Percentiles rank a stretch among this genome's conserved stretches.
Evolutionary conservation across 202 grass and related monocot species (phyloP).

Genomic region (Setaria viridis): DNA sequence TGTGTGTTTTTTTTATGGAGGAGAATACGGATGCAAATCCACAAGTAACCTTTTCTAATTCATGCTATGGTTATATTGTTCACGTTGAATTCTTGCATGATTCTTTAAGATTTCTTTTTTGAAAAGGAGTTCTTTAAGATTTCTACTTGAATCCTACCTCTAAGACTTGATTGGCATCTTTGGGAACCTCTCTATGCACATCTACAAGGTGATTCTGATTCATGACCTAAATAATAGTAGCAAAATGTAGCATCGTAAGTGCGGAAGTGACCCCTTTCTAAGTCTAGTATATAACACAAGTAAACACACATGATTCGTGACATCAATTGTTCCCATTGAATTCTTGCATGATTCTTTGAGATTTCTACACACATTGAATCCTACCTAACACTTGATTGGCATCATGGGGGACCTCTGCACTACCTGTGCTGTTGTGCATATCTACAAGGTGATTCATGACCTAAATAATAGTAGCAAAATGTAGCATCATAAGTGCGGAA

Average conservation of each 20-base stretch:
- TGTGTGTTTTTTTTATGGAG: too few relatives aligned
- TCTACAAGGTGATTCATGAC: background rate
- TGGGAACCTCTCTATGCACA: too few relatives aligned
- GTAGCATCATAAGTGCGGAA: background rate
- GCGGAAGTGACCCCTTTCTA: too few relatives aligned
- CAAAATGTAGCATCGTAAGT: too few relatives aligned
- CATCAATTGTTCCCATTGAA: too few relatives aligned
- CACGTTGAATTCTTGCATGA: background rate
- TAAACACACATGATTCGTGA: too few relatives aligned
- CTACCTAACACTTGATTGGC: background rate
- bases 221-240: background rate
- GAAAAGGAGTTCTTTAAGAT: too few relatives aligned
- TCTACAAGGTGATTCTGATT: background rate
- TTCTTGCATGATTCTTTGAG: background rate
- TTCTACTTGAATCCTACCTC: too few relatives aligned
- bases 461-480: background rate
- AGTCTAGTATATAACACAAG: too few relatives aligned
- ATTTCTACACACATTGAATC: background rate
- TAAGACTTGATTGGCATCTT: too few relatives aligned
- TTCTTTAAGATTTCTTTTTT: too few relatives aligned
- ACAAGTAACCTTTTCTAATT: background rate
- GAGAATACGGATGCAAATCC: background rate
- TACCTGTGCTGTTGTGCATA: background rate
- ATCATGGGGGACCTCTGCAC: background rate
- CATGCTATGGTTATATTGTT: too few relatives aligned